These are phyloP conservation scores for Phyllosticta citribraziliensis DNA, from an alignment of 2,329 filamentous ascomycete species.

Conservation along the genomic window DNA sequence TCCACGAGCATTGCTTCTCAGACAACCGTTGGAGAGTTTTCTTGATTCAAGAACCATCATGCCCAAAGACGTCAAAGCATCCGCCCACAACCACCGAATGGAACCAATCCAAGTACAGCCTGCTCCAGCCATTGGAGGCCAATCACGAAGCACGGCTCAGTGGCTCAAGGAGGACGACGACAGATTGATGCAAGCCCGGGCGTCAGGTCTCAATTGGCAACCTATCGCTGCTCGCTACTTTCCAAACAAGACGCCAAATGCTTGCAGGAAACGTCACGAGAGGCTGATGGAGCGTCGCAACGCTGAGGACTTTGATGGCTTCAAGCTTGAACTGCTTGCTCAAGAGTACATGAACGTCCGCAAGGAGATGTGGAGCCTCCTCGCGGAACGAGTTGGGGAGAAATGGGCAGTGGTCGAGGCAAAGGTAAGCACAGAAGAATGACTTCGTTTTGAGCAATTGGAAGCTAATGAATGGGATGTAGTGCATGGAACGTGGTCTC, in stretches of 20 bases:
- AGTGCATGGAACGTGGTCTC: conserved; percentile 78
- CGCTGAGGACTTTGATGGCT: conserved; percentile 67
- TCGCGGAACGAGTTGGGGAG: conserved; percentile 53
- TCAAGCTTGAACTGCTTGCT: conserved; percentile 64
- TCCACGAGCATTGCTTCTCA: not conserved
- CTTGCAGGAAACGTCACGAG: conserved; percentile 83
- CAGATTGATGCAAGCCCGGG: conserved; percentile 59
- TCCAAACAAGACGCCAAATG: conserved; percentile 65
- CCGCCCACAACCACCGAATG: conserved; percentile 19
- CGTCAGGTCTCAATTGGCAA: conserved; percentile 71
- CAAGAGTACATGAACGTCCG: conserved; percentile 71
- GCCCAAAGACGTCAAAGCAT: conserved; percentile 33
- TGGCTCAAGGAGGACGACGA: conserved; percentile 71
- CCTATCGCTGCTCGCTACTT: conserved; percentile 71
- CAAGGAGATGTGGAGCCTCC: conserved; percentile 69
- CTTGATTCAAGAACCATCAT: conserved; percentile 19
- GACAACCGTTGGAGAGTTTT: not conserved
- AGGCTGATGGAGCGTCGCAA: conserved; percentile 65
- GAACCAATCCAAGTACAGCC: conserved; percentile 22
- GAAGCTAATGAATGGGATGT: not conserved
- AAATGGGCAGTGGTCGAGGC: conserved; percentile 62
- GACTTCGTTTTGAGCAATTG: conserved; percentile 30
- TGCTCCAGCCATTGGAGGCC: conserved; percentile 13
- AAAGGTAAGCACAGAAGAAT: conserved; percentile 52
- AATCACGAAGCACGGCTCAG: conserved; percentile 30